These are phyloP conservation scores for Aspergillus amoenus DNA, from an alignment of 2,329 filamentous ascomycete species.

Conservation along the genomic window DNA sequence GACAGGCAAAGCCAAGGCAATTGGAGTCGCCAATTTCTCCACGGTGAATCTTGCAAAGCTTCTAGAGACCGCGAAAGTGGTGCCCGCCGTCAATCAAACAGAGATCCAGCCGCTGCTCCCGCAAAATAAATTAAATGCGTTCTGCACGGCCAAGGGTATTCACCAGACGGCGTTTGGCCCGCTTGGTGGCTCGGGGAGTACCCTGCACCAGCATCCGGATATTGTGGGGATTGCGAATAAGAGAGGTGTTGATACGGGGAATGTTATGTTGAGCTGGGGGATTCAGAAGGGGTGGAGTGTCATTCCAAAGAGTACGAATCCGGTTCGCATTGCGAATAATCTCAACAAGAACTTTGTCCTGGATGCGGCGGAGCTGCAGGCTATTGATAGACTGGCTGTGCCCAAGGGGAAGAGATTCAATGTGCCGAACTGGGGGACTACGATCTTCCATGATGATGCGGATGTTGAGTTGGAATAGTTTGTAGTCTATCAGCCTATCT, in stretches of 20 bases:
- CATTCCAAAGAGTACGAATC: slow-evolving; percentile 8
- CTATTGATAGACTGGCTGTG: background rate
- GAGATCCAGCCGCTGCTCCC: slow-evolving; percentile 5
- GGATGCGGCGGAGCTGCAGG: background rate
- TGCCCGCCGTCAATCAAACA: slow-evolving; percentile 1
- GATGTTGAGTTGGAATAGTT: background rate
- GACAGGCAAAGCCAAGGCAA: background rate
- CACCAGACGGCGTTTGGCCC: slow-evolving; percentile 10
- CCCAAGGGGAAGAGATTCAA: slow-evolving; percentile 6
- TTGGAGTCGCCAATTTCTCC: slow-evolving; percentile 5
- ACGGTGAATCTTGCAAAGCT: background rate
- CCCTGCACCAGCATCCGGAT: slow-evolving; percentile 1
- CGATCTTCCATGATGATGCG: slow-evolving; percentile 5
- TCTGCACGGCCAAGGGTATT: background rate
- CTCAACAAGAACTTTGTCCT: slow-evolving; percentile 1
- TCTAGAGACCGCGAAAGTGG: background rate
- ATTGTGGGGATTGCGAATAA: background rate
- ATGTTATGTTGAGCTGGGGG: slow-evolving; percentile 8
- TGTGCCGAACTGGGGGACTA: slow-evolving; percentile 3
- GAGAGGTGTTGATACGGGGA: slow-evolving; percentile 1
- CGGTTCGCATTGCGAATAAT: slow-evolving; percentile 4
- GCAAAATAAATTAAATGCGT: background rate
- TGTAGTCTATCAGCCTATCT: background rate
- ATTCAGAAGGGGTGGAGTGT: slow-evolving; percentile 10
- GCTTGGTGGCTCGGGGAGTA: slow-evolving; percentile 2